Percentiles rank a stretch among this genome's conserved stretches.
Conservation (phyloP, 352 stramenopile genomes). For the Phytophthora hibernalis region DNA sequence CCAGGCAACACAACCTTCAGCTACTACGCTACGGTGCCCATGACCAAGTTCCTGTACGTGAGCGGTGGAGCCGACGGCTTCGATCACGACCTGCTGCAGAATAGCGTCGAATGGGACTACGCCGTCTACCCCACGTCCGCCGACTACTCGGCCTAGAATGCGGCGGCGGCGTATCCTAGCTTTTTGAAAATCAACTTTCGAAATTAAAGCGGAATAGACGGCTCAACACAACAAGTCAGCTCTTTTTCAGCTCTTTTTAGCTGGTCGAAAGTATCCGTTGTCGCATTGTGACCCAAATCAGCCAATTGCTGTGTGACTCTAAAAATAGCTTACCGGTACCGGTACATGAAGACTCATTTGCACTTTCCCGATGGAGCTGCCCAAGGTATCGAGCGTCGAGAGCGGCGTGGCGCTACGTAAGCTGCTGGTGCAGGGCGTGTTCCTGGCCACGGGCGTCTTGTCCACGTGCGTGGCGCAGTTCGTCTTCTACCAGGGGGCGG, state of each 20-base stretch:
- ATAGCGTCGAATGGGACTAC: slow-evolving; percentile 54
- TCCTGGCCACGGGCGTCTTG: slow-evolving; percentile 84
- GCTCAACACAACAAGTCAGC: slow-evolving; percentile 2
- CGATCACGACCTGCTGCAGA: slow-evolving; percentile 52
- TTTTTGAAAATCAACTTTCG: neutral
- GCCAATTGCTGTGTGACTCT: slow-evolving; percentile 23
- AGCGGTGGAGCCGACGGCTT: slow-evolving; percentile 55
- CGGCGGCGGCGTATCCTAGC: no score
- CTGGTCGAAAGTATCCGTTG: slow-evolving; percentile 6
- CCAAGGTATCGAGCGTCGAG: slow-evolving; percentile 19
- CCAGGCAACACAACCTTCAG: slow-evolving; percentile 51
- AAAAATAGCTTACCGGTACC: neutral
- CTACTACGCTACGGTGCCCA: slow-evolving; percentile 56
- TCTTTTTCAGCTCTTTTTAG: slow-evolving; percentile 21
- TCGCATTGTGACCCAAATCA: neutral
- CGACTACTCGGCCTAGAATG: slow-evolving; percentile 36
- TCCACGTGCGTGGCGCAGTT: slow-evolving; percentile 88
- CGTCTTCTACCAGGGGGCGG: slow-evolving; percentile 85
- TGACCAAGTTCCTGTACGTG: slow-evolving; percentile 69
- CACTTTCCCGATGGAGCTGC: slow-evolving; percentile 24
- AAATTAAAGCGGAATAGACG: neutral
- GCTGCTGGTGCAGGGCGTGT: slow-evolving; percentile 64
- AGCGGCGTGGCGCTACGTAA: slow-evolving; percentile 14
- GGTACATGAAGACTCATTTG: neutral
- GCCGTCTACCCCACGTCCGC: slow-evolving; percentile 52